Evolutionary conservation across 768 basidiomycete genomes (phyloP), one percentile per base, ranked within the genome.

Genomic region (Imleria badia): DNA sequence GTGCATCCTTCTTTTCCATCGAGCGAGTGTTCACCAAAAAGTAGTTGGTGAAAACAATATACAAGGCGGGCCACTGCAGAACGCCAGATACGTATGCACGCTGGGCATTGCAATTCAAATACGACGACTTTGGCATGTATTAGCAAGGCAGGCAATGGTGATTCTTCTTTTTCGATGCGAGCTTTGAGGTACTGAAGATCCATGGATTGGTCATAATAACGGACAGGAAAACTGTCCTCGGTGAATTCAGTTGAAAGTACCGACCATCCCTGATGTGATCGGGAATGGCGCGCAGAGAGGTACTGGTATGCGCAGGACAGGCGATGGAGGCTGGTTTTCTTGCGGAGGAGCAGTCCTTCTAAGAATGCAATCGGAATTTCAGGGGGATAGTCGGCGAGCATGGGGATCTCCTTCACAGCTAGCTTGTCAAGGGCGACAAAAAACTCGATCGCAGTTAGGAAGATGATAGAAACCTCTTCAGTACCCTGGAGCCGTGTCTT

Each of bases 101-200:
- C 6, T 26, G 26, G 26, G 26, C 26, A 26, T 26, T 26, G 26
- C 26, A 26, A 6, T 6, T 26, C 26, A 6, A 26, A 26, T 26
- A 26, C 26, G 26, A 26, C 26, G 26, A 26, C 26, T 26, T 26
- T 26, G 3, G 26, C 26, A 26, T 26, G 26, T 26, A 26, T 4
- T 6, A 6, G 6, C 26, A 26, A 6, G 78, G 55, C 2, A 75
- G 78, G 76, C 75, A 78, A 54, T 77, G 78, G 42, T 74, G 67
- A 8, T 73, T 59, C 73, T 12, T 56, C 35, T 3, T n/a, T 6
- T 44, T 72, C 68, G 15, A 79, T 76, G 3, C 44, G 9, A 3
- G 11, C 7, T 43, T 64, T 67, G 8, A 77, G 55, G 0, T 2
- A 6, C 26, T 26, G 26, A 26, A 26, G 26, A 26, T 26, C 4